A percentile compares a stretch with the other conserved stretches of the same genome.
These are phyloP conservation scores for Pleurotus pulmonarius DNA, from an alignment of 768 basidiomycete genomes.

Conservation along the genomic window DNA sequence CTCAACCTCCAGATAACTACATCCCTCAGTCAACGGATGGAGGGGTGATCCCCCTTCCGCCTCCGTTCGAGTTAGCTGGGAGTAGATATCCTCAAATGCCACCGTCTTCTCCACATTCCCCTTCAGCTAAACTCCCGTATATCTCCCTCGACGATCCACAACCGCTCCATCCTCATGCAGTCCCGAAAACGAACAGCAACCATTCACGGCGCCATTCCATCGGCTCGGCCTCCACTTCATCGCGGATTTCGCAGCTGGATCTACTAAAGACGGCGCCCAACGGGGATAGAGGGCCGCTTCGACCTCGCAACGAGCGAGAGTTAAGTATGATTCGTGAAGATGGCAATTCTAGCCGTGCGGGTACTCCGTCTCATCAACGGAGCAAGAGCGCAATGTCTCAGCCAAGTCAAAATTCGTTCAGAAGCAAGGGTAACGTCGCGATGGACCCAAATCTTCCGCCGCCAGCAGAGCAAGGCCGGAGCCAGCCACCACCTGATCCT, in stretches of 20 bases:
- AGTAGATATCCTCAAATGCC: constrained; percentile 1
- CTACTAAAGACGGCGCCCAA: constrained; percentile 10
- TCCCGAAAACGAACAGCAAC: background rate
- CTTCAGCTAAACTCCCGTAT: background rate
- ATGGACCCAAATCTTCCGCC: background rate
- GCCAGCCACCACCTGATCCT: background rate
- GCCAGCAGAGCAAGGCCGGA: background rate
- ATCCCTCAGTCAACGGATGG: constrained; percentile 1
- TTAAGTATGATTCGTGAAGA: constrained; percentile 1
- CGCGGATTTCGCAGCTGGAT: constrained; percentile 31
- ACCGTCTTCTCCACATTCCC: background rate
- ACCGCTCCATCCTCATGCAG: background rate
- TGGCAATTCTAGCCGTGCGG: background rate
- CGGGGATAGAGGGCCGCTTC: background rate
- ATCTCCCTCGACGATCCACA: background rate
- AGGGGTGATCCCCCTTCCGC: constrained; percentile 2
- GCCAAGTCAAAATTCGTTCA: background rate
- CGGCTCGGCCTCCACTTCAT: constrained; percentile 22
- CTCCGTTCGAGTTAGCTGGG: background rate
- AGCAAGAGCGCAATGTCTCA: background rate
- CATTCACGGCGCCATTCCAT: constrained; percentile 11
- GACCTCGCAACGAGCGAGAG: background rate
- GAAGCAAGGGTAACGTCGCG: background rate
- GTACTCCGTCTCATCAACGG: background rate
- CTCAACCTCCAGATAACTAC: constrained; percentile 8